Conservation (phyloP, 2,329 filamentous ascomycete species). For the Ploettnerulaceae sp. region DNA sequence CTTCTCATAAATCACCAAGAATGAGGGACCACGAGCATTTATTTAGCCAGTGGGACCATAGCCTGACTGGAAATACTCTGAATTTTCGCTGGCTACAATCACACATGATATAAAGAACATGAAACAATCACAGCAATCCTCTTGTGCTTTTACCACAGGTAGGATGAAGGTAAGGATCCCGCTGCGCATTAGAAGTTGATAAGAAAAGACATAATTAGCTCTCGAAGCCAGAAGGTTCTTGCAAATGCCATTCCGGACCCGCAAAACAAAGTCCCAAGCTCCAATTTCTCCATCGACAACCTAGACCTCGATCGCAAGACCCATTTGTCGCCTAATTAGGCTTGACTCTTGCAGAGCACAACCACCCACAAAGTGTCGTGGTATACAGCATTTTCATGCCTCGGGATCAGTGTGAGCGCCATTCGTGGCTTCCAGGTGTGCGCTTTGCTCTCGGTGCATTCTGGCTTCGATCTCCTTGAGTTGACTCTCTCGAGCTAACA, state of each 20-base stretch:
- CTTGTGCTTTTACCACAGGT: slow-evolving; percentile 22
- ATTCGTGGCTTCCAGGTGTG: slow-evolving; percentile 38
- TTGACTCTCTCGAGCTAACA: slow-evolving; percentile 95
- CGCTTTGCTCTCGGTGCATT: slow-evolving; percentile 82
- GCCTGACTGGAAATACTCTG: too few species aligned
- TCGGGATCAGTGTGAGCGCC: slow-evolving; percentile 26
- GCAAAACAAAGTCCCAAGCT: slow-evolving; percentile 31
- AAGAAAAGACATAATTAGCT: slow-evolving; percentile 34
- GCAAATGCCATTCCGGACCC: slow-evolving; percentile 34
- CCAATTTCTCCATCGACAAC: slow-evolving; percentile 25
- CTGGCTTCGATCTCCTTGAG: slow-evolving; percentile 97
- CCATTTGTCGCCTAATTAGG: slow-evolving; percentile 14
- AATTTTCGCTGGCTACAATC: slow-evolving; percentile 16
- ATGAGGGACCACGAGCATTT: too few species aligned
- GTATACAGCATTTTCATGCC: slow-evolving; percentile 20
- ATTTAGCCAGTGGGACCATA: too few species aligned
- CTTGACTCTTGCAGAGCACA: slow-evolving; percentile 10
- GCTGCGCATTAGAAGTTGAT: slow-evolving; percentile 35
- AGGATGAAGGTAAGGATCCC: slow-evolving; percentile 28
- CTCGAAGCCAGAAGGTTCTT: slow-evolving; percentile 32
- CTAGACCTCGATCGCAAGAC: slow-evolving; percentile 20
- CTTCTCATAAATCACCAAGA: too few species aligned
- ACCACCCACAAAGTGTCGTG: slow-evolving; percentile 16
- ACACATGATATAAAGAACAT: slow-evolving; percentile 21
- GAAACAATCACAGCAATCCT: slow-evolving; percentile 19